These are phyloP conservation scores for Arthroderma uncinatum DNA, from an alignment of 2,329 filamentous ascomycete genomes.

Conservation along the genomic window DNA sequence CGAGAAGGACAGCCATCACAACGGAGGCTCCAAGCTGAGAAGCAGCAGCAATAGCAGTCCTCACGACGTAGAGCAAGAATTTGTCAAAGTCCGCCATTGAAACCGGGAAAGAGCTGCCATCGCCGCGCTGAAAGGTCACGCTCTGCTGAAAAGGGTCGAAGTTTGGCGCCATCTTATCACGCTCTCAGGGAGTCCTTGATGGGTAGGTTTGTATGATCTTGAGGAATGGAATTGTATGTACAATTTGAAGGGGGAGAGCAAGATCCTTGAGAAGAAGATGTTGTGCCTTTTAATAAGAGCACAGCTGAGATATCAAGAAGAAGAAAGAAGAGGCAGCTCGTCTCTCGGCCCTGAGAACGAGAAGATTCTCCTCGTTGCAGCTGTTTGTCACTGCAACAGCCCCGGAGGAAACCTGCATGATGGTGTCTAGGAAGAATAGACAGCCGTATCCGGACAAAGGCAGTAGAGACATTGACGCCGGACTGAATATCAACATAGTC, in stretches of 20 bases:
- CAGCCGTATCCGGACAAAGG: neutral
- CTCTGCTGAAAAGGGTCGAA: conserved; percentile 45
- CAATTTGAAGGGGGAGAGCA: neutral
- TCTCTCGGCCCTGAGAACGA: neutral
- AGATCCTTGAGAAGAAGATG: neutral
- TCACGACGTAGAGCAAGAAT: conserved; percentile 39
- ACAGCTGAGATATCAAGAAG: neutral
- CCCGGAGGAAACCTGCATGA: neutral
- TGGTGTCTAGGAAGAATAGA: neutral
- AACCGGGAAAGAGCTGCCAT: conserved; percentile 36
- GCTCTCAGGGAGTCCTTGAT: neutral
- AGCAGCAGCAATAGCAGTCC: conserved; percentile 53
- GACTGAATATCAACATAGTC: conserved; percentile 1
- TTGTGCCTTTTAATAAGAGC: neutral
- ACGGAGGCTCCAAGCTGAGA: conserved; percentile 58
- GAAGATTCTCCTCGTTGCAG: conserved; percentile 1
- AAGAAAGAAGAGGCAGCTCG: neutral
- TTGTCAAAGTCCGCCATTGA: conserved; percentile 36
- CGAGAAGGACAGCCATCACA: conserved; percentile 53
- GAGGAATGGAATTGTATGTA: neutral
- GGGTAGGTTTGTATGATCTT: neutral
- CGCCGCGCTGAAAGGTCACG: conserved; percentile 37
- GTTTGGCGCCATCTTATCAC: conserved; percentile 13
- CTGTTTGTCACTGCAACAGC: conserved; percentile 5
- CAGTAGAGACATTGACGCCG: conserved; percentile 1